A percentile compares a stretch with the other conserved stretches of the same genome.
These are phyloP conservation scores for Ottelia alismoides DNA, from an alignment of 106 monocot genomes.

Conservation along the genomic window DNA sequence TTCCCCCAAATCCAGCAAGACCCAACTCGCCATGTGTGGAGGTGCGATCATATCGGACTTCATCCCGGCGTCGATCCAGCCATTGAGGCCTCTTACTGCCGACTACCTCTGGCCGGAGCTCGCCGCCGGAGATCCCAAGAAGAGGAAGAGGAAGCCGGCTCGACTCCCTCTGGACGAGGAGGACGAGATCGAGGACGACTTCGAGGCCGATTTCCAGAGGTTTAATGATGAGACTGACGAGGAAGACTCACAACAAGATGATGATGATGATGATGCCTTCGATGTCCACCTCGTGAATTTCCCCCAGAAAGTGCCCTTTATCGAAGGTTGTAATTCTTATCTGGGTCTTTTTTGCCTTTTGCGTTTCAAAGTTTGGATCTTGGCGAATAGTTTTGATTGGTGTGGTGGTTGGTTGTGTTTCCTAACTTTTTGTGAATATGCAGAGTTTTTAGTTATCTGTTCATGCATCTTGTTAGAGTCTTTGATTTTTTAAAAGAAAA, in stretches of 20 bases:
- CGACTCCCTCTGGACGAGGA: background rate
- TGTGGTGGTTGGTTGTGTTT: too few relatives aligned
- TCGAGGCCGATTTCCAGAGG: constrained; percentile 62
- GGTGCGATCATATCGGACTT: constrained; percentile 67
- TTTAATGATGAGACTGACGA: constrained; percentile 42
- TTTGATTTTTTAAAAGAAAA: too few relatives aligned
- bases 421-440: too few relatives aligned
- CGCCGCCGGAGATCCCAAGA: constrained; percentile 3
- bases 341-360: too few relatives aligned
- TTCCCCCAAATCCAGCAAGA: too few relatives aligned
- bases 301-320: constrained; percentile 6
- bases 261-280: constrained; percentile 11
- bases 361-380: too few relatives aligned
- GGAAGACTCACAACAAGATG: too few relatives aligned
- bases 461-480: too few relatives aligned
- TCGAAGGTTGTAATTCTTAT: constrained; percentile 9
- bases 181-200: constrained; percentile 19
- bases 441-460: too few relatives aligned
- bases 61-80: constrained; percentile 23
- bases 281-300: constrained; percentile 30
- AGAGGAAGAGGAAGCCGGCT: constrained; percentile 17
- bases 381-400: too few relatives aligned
- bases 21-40: too few relatives aligned
- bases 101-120: constrained; percentile 47
- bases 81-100: constrained; percentile 26